These are phyloP conservation scores for Lepraria neglecta DNA, from an alignment of 495 filamentous ascomycete genomes.

Conservation along the genomic window DNA sequence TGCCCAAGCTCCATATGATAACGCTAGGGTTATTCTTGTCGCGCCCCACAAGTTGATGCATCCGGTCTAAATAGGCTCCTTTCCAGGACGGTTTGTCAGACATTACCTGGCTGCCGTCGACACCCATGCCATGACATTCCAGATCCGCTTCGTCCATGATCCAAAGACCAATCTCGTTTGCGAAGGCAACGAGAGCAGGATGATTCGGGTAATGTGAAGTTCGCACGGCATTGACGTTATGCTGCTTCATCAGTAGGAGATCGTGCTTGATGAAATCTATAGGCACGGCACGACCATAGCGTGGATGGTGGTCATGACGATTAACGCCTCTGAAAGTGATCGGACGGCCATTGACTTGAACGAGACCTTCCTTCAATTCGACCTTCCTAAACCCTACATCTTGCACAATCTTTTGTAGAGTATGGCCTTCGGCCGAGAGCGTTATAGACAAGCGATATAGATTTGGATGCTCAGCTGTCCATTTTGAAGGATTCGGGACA, in stretches of 20 bases:
- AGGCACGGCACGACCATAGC: conserved; percentile 53
- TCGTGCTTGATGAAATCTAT: conserved; percentile 50
- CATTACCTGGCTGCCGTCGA: conserved; percentile 41
- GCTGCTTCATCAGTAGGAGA: conserved; percentile 58
- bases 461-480: conserved; percentile 60
- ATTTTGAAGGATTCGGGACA: conserved; percentile 47
- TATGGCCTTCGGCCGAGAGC: conserved; percentile 26
- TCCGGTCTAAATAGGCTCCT: conserved; percentile 59
- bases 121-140: conserved; percentile 59
- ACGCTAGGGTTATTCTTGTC: conserved; percentile 62
- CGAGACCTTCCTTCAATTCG: conserved; percentile 49
- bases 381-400: conserved; percentile 55
- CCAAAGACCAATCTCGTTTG: conserved; percentile 63
- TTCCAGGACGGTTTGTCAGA: conserved; percentile 60
- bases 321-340: conserved; percentile 57
- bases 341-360: conserved; percentile 53
- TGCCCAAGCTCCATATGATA: conserved; percentile 66
- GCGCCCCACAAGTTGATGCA: conserved; percentile 54
- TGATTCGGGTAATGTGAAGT: conserved; percentile 59
- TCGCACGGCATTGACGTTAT: conserved; percentile 61
- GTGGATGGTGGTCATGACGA: conserved; percentile 58
- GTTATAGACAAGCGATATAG: conserved; percentile 48
- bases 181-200: conserved; percentile 51
- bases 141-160: conserved; percentile 68
- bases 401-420: conserved; percentile 42